Evolutionary conservation across 768 basidiomycete genomes (phyloP).

Genomic region (Amanita thiersii): DNA sequence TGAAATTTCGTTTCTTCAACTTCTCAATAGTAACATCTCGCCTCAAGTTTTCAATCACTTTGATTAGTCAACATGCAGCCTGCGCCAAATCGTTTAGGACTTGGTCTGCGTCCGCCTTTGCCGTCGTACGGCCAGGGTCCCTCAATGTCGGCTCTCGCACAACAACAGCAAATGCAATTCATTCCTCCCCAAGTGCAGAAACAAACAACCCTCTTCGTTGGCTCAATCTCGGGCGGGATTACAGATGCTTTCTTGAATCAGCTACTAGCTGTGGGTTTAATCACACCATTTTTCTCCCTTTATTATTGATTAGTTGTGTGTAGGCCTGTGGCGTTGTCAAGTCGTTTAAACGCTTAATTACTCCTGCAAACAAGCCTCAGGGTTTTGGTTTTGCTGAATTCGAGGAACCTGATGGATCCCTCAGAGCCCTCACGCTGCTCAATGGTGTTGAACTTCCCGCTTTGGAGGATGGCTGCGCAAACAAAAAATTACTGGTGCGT

Average conservation of each 20-base stretch:
- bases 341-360: slow-evolving; percentile 89
- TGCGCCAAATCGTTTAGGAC: slow-evolving; percentile 67
- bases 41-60: slow-evolving; percentile 7
- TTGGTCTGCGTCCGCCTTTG: slow-evolving; percentile 83
- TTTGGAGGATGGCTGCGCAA: slow-evolving; percentile 42
- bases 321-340: slow-evolving; percentile 88
- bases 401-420: slow-evolving; percentile 86
- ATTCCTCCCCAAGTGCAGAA: slow-evolving; percentile 63
- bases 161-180: slow-evolving; percentile 73
- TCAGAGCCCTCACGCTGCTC: slow-evolving; percentile 52
- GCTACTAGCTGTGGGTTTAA: slow-evolving; percentile 58
- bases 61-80: slow-evolving; percentile 47
- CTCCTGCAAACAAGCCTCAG: slow-evolving; percentile 88
- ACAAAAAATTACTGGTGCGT: slow-evolving; percentile 58
- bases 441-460: slow-evolving; percentile 47
- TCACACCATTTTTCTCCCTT: neutral
- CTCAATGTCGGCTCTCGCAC: slow-evolving; percentile 86
- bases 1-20: too few relatives aligned
- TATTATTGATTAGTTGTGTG: neutral
- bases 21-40: too few relatives aligned
- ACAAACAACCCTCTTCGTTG: slow-evolving; percentile 78
- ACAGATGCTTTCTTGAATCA: slow-evolving; percentile 74
- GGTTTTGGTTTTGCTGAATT: slow-evolving; percentile 97
- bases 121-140: slow-evolving; percentile 87
- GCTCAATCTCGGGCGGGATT: slow-evolving; percentile 91